These are phyloP conservation scores for Ascobolus immersus DNA, from an alignment of 495 filamentous ascomycete species.

Conservation along the genomic window DNA sequence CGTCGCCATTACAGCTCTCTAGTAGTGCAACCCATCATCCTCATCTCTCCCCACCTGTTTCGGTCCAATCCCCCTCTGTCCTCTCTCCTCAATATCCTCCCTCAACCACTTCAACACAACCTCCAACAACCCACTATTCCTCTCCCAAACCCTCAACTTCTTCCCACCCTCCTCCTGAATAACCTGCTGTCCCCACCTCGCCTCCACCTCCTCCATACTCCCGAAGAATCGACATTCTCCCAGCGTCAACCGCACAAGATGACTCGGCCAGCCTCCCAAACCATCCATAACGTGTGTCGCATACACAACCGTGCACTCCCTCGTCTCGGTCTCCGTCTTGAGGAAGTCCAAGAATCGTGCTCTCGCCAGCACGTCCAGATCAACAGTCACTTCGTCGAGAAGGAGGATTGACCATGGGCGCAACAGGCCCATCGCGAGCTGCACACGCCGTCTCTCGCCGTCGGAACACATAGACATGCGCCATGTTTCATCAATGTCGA, in stretches of 20 bases:
- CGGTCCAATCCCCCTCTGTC: no score
- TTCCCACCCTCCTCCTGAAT: conserved; percentile 42
- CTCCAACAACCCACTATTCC: conserved; percentile 46
- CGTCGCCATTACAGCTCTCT: no score
- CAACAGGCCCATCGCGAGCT: conserved; percentile 84
- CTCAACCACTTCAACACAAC: no score
- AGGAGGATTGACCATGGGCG: conserved; percentile 80
- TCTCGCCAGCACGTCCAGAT: conserved; percentile 65
- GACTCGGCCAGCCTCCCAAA: conserved; percentile 72
- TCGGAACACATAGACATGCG: conserved; percentile 86
- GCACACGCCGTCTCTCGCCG: conserved; percentile 72
- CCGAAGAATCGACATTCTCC: conserved; percentile 73
- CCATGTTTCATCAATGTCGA: conserved; percentile 82
- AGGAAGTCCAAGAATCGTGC: conserved; percentile 69
- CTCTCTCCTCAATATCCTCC: no score
- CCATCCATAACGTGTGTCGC: conserved; percentile 95
- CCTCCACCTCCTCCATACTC: conserved; percentile 43
- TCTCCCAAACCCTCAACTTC: conserved; percentile 20
- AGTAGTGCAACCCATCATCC: no score
- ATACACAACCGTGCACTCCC: conserved; percentile 81
- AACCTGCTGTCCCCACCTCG: conserved; percentile 61
- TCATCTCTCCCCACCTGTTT: no score
- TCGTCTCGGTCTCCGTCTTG: conserved; percentile 55
- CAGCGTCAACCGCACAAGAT: conserved; percentile 81
- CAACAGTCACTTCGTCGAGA: conserved; percentile 92